Base-by-base conservation (phyloP, 352 stramenopile genomes). In the Phytophthora syringae region DNA sequence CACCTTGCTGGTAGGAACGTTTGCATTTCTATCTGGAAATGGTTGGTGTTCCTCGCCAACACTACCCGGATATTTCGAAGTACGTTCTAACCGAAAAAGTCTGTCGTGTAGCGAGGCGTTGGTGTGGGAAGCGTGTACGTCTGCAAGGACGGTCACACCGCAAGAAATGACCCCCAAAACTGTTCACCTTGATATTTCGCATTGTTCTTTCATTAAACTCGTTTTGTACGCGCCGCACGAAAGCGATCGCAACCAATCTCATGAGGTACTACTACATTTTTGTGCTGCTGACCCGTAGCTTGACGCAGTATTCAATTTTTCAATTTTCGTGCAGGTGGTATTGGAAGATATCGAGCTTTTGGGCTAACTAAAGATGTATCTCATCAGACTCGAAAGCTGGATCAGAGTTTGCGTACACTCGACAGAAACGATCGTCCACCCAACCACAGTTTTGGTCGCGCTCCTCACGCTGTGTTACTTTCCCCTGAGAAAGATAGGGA, bases 171-270 rank as follows among this genome's bases (percentile, higher is more conserved):
- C 49, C 21, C 53, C 52, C 36, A 72, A 34, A 27, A 60, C 45
- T 20, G 60, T 62, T 45, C 57, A 18, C 15, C 25, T 80, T 12
- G 22, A 76, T 25, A 16, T 64, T 16, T 7, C 36, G 0, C 21
- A 45, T 3, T 82, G 74, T 22, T 62, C 53, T 20, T 79, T 77
- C 18, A 44, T 82, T 5, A 82, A 78, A 57, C 53, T 82, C 7
- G 15, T 80, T 43, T 32, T 80, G 1, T 45, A 80, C 18, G 52
- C 27, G 6, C 54, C 59, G 0, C 25, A 45, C 16, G 6, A 48
- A 10, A 45, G 44, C 16, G 15, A 16, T n/a, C 22, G 11, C 13
- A 76, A 63, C 3, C 22, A 15, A 15, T 20, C 21, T 59, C 64
- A 60, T 13, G 52, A 80, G 67, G 71, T 82, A 59, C 7, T 37